Evolutionary conservation across 169 alveolate species (phyloP), one percentile per base, ranked within the genome.

Genomic region (Cryptosporidium sp.): DNA sequence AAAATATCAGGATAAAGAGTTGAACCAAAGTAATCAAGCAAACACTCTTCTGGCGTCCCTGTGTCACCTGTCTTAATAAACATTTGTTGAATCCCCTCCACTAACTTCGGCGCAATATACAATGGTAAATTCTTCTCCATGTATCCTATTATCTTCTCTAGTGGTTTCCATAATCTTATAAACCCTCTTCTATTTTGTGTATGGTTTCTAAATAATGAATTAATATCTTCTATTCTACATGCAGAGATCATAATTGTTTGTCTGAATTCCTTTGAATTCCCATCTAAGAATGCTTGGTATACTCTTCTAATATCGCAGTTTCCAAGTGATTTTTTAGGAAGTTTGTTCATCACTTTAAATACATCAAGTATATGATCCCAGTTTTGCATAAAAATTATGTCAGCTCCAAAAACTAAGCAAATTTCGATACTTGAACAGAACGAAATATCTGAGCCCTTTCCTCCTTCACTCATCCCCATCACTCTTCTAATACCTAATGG

Each of bases 341-440:
- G 75, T 85, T 26, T 84, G 45, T 93, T 93, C 60, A 93, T 29
- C 37, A 94, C 93, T 62, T 93, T 85, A 52, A 91, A 70, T 9
- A 94, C 60, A 42, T 95, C 97, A 16, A 91, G 69, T 7, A 95
- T 65, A 69, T 93, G 92, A 5, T 89, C 91, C 97, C 96, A 94
- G 92, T 96, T 96, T 89, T 96, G 98, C 94, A 95, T 92, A 62
- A 92, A 86, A 85, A 96, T 86, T 48, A 96, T 87, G 68, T 96
- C 98, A 31, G 94, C 87, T 60, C 97, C 93, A 51, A 95, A 97
- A 10, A 93, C 80, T 14, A 96, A 42, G 33, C 96, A 85, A 58
- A 96, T 52, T 85, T 96, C 98, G 9, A 96, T 91, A 18, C 98
- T 94, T 29, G 98, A 96, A 62, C 94, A 85, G 85, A 94, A 96